phyloP scores from a whole-genome alignment of 1,139 yeast species.

The Ogataea hybrid region DNA sequence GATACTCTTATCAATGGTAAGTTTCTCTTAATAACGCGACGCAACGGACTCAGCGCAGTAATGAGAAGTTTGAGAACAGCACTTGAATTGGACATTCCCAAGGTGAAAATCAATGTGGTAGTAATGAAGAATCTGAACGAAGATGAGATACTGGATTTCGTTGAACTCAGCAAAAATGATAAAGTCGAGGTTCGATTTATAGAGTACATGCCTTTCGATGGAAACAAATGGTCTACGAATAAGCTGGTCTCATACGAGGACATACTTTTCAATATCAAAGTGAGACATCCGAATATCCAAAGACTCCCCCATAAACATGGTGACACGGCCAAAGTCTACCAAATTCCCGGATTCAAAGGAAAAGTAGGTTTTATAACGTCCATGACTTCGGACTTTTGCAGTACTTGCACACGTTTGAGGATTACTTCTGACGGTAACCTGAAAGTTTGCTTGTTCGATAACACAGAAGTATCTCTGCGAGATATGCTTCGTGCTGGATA shows the following conservation, averaged over 20 bases:
- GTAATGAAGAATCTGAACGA: slow-evolving; percentile 49
- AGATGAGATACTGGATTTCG: slow-evolving; percentile 47
- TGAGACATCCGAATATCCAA: slow-evolving; percentile 26
- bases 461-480: slow-evolving; percentile 45
- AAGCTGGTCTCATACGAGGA: slow-evolving; percentile 44
- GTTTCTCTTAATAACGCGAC: slow-evolving; percentile 44
- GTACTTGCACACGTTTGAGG: slow-evolving; percentile 47
- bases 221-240: slow-evolving; percentile 45
- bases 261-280: slow-evolving; percentile 35
- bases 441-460: slow-evolving; percentile 52
- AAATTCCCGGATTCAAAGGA: slow-evolving; percentile 41
- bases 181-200: slow-evolving; percentile 48
- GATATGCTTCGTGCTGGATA: slow-evolving; percentile 40
- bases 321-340: slow-evolving; percentile 46
- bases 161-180: slow-evolving; percentile 36
- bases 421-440: slow-evolving; percentile 51
- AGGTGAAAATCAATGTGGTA: slow-evolving; percentile 46
- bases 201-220: slow-evolving; percentile 56
- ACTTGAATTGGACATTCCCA: slow-evolving; percentile 40
- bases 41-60: slow-evolving; percentile 45
- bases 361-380: slow-evolving; percentile 49
- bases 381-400: slow-evolving; percentile 51
- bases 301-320: slow-evolving; percentile 34
- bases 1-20: slow-evolving; percentile 51
- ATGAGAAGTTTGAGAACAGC: slow-evolving; percentile 42